Conservation (phyloP, 2,329 filamentous ascomycete species). For the Pseudogymnoascus verrucosus region DNA sequence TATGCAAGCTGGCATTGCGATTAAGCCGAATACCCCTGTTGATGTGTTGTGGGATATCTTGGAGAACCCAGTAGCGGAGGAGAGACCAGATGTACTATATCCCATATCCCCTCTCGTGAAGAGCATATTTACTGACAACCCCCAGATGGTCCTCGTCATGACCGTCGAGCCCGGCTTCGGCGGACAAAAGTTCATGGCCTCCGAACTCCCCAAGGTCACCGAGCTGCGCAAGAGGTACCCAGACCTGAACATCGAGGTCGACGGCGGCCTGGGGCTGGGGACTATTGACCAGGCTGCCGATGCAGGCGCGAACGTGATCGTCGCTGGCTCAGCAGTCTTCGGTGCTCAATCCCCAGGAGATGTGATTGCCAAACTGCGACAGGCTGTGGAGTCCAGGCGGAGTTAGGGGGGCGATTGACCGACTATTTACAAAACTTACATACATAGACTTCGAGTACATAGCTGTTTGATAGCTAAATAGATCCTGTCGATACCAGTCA, state of each 20-base stretch:
- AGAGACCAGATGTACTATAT: constrained; percentile 78
- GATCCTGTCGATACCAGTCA: background rate
- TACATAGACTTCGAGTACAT: constrained; percentile 3
- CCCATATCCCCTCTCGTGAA: constrained; percentile 16
- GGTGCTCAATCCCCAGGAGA: constrained; percentile 80
- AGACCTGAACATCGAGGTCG: constrained; percentile 92
- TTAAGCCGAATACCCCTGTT: constrained; percentile 86
- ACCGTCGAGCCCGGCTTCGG: constrained; percentile 96
- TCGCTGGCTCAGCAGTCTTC: constrained; percentile 93
- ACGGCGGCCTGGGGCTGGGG: constrained; percentile 78
- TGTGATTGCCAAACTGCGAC: constrained; percentile 74
- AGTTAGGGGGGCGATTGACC: constrained; percentile 33
- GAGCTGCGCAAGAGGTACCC: constrained; percentile 79
- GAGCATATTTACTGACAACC: constrained; percentile 11
- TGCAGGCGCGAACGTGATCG: constrained; percentile 95
- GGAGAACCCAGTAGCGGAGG: constrained; percentile 61
- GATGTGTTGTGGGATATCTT: constrained; percentile 90
- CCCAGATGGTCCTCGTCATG: constrained; percentile 96
- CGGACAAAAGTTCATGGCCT: constrained; percentile 97
- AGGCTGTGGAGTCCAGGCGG: constrained; percentile 63
- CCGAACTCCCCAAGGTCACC: constrained; percentile 86
- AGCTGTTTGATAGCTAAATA: constrained; percentile 6
- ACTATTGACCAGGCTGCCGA: constrained; percentile 93
- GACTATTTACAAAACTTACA: background rate
- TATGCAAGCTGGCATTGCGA: constrained; percentile 86